Evolutionary conservation across 441 rosid species (phyloP), one percentile per base, ranked within the genome.

Genomic region (Caryocar brasiliense): DNA sequence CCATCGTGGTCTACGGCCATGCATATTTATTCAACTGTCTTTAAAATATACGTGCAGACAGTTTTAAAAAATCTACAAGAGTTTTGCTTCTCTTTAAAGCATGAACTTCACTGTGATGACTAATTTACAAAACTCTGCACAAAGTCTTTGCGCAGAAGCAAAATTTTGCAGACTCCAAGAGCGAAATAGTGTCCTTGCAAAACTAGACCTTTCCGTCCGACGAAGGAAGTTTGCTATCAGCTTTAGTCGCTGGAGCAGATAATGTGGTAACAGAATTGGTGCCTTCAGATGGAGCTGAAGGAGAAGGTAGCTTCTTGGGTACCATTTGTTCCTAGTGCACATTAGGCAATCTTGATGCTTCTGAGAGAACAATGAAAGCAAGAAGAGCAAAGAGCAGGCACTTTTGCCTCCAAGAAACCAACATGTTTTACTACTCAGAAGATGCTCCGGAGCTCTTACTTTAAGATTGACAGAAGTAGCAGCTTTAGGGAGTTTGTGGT

Each of bases 201-300:
- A 56, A 29, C 72, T 80, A 87, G 36, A 69, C 75, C 49, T 80
- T 83, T 24, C 85, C 89, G 30, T 71, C 72, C 2, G 72, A 65
- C 0, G 86, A 72, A 63, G 77, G 70, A 29, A 18, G 74, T n/a
- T 9, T 47, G 18, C 49, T 61, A 55, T 73, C 71, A 0, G 66
- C 34, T 51, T 65, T 62, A 17, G 58, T 32, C 7, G 68, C 45
- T 7, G 69, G 35, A 2, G 85, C 65, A 47, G 78, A 65, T 0
- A 81, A 80, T 39, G 51, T 64, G 21, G 67, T 51, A 27, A 79
- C 47, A 11, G 85, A 78, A 54, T 90, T 86, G 40, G 98, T 90
- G 46, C 95, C 95, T 64, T 69, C 82, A 1, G 98, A 90, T 15
- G 98, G 98, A 58, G 96, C 56, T 21, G 98, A 66, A 52, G 84